Percentiles rank a stretch among this genome's conserved stretches.
These are phyloP conservation scores for Lomentospora prolificans DNA, from an alignment of 2,329 filamentous ascomycete genomes.

Conservation along the genomic window DNA sequence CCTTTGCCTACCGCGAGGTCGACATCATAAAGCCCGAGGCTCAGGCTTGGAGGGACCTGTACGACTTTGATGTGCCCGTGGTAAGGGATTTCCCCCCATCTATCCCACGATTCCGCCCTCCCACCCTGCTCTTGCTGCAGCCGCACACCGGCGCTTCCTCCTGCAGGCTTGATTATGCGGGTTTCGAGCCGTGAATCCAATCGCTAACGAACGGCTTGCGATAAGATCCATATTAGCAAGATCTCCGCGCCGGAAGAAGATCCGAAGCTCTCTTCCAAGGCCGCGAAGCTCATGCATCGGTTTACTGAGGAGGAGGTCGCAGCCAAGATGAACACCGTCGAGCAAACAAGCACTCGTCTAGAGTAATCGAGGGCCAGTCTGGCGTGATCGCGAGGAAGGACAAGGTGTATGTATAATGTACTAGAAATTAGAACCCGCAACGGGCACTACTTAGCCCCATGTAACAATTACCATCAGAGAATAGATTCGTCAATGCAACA, in stretches of 20 bases:
- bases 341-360: no score
- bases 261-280: slow-evolving; percentile 44
- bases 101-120: no score
- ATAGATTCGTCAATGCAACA: no score
- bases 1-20: slow-evolving; percentile 60
- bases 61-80: slow-evolving; percentile 75
- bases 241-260: slow-evolving; percentile 38
- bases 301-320: slow-evolving; percentile 59
- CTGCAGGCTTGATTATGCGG: not conserved
- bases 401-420: no score
- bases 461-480: no score
- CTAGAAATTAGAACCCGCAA: no score
- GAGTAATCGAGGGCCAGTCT: no score
- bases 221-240: slow-evolving; percentile 54
- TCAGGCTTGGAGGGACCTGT: slow-evolving; percentile 59
- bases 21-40: slow-evolving; percentile 57
- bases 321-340: slow-evolving; percentile 56
- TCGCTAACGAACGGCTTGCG: not conserved
- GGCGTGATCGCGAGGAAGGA: no score
- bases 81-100: slow-evolving; percentile 31
- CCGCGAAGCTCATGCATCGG: slow-evolving; percentile 68
- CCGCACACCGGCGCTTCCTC: not conserved
- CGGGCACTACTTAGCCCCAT: no score
- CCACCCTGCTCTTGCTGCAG: no score
- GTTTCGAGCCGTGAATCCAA: not conserved